Base-by-base conservation (phyloP, 495 filamentous ascomycete species). In the Talaromyces nanjingensis region DNA sequence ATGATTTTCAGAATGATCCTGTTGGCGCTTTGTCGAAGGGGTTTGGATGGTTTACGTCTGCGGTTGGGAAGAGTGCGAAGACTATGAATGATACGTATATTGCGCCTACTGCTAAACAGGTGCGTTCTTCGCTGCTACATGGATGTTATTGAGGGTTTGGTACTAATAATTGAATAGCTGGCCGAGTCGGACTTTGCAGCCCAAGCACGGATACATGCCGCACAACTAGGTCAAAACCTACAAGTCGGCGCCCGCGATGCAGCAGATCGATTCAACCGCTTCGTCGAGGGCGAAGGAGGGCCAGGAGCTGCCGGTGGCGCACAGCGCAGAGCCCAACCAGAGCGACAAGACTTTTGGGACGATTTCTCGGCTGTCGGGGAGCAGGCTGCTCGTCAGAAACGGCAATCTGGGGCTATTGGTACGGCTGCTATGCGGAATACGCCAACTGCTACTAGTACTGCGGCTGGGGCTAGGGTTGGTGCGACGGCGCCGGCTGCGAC, bases 341-440 rank as follows among this genome's bases (percentile, higher is more conserved):
- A 90, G 59, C 90, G 87, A 73, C 86, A 87, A 66, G 89, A 90
- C 45, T 98, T 98, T 75, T 98, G 94, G 96, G 96, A 98, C 75
- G 82, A 84, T 65, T 85, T 87, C 60, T 72, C 77, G 16, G 83
- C 86, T 24, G 83, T 93, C 64, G 83, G 85, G 0, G 75, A 72
- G 39, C 73, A 80, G 25, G 53, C 53, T 56, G 77, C 83, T 62
- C 76, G 79, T 37, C 70, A 72, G 67, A 57, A 81, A 67, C 71
- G 73, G 7, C 74, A 78, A 53, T 74, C 75, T 20, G 74, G 74
- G 29, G 76, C 86, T n/a, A 86, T 92, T 67, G 90, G 90, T 22
- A 91, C 89, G 27, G 78, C 83, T 42, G 90, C 89, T 34, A 87
- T 89, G 81, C 88, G 45, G 25, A 27, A 31, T 22, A 52, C 65